Conservation (phyloP, 2,329 filamentous ascomycete species). For the Akanthomyces muscarius region DNA sequence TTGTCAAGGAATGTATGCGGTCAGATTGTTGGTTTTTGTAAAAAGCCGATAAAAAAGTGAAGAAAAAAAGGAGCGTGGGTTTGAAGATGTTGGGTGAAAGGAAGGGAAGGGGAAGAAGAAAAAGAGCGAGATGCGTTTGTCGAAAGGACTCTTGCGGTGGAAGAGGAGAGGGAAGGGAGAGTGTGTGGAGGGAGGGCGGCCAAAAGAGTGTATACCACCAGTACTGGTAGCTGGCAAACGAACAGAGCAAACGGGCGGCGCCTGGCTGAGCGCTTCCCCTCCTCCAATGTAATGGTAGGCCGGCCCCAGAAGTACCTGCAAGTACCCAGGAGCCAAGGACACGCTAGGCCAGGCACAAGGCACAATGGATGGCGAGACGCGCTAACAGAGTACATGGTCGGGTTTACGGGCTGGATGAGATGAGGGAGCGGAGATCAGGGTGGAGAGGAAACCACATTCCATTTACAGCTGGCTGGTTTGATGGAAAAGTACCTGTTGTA, state of each 20-base stretch:
- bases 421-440: slow-evolving; percentile 13
- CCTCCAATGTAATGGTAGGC: too few relatives aligned
- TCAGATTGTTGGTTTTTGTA: not conserved
- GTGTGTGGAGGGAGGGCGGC: not conserved
- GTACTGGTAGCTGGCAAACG: not conserved
- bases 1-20: slow-evolving; percentile 13
- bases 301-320: not conserved
- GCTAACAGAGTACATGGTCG: not conserved
- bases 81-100: slow-evolving; percentile 6
- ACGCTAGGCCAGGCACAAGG: not conserved
- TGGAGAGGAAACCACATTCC: not conserved
- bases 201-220: not conserved
- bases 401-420: not conserved
- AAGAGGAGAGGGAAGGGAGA: not conserved
- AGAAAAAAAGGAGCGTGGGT: slow-evolving; percentile 10
- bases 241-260: not conserved
- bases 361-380: not conserved
- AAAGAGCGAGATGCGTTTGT: slow-evolving; percentile 2
- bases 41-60: not conserved
- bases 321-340: not conserved
- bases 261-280: not conserved
- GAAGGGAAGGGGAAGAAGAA: not conserved
- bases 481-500: not conserved
- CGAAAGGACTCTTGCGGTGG: slow-evolving; percentile 7
- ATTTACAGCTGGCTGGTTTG: not conserved